phyloP scores from a whole-genome alignment of 2,329 filamentous ascomycete species.

The Clarireedia paspali region DNA sequence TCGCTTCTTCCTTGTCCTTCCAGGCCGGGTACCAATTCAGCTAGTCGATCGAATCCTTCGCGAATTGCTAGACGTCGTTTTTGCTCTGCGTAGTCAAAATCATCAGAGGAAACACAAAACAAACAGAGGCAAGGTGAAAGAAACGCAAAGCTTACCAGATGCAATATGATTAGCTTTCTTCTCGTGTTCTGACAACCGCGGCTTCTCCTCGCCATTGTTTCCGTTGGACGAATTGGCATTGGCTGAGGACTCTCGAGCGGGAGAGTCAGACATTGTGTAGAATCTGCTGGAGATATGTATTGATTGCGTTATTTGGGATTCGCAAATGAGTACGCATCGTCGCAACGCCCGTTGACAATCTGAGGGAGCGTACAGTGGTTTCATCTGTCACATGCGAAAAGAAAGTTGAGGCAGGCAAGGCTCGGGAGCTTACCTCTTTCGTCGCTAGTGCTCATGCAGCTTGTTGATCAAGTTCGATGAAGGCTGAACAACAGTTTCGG shows the following conservation, averaged over 20 bases:
- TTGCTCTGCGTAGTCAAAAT: slow-evolving; percentile 36
- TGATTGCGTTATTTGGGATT: neutral
- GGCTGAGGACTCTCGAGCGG: slow-evolving; percentile 19
- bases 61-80: slow-evolving; percentile 46
- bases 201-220: slow-evolving; percentile 40
- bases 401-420: neutral
- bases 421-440: neutral
- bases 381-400: neutral
- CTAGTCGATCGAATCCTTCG: slow-evolving; percentile 61
- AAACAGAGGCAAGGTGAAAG: neutral
- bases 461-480: neutral
- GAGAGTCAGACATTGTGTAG: neutral
- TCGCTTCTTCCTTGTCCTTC: slow-evolving; percentile 63
- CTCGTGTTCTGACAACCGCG: slow-evolving; percentile 59
- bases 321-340: neutral
- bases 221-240: slow-evolving; percentile 22
- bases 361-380: neutral
- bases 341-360: neutral
- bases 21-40: slow-evolving; percentile 60
- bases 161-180: slow-evolving; percentile 70
- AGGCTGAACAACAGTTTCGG: neutral
- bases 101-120: neutral
- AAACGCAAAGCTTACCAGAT: slow-evolving; percentile 33
- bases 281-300: neutral
- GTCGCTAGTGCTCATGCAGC: neutral